Evolutionary conservation across 371 early-diverging fungal genomes (phyloP), one percentile per base, ranked within the genome.

Genomic region (Mortierella sp.): DNA sequence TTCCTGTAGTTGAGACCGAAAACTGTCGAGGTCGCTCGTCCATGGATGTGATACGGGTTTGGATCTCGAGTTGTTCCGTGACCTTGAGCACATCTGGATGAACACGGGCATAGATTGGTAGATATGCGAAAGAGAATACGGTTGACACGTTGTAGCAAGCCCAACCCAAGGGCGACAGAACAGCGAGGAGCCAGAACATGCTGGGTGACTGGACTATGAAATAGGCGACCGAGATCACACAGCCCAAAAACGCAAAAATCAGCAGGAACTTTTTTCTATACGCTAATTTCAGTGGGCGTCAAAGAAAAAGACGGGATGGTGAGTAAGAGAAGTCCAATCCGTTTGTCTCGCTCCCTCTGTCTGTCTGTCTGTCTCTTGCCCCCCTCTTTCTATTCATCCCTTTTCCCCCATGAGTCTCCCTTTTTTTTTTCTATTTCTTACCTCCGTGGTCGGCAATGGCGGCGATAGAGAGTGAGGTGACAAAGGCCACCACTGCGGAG

Each of bases 381-480:
- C 21, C 23, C 23, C 26, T 53, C 9, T 23, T 19, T 4, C 9
- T 53, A 9, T 23, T 55, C 71, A 84, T 86, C 45, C 86, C 68
- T 37, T 37, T 37, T 9, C 9, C 37, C 37, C 37, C 3, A 37
- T 37, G 3, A 9, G 37, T 37, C 37, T 37, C 9, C 9, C 9
- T 37, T 37, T 37, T 37, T 26, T 64, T 74, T 25, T 55, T 72
- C 73, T 52, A 63, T 37, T 37, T 37, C 70, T 63, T 70, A 80
- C 82, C 60, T 61, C 86, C 86, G 70, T 89, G 87, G 69, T 90
- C 92, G 9, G 92, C 91, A 5, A 90, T 75, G 44, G 90, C 81
- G 19, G 85, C 84, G 28, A 88, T 79, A 64, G 72, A 72, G n/a
- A 77, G 48, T 43, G 72, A 72, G 7, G 72, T 60, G 7, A 77